Evolutionary conservation across 495 filamentous ascomycete genomes (phyloP).

Genomic region (Neurospora sp.): DNA sequence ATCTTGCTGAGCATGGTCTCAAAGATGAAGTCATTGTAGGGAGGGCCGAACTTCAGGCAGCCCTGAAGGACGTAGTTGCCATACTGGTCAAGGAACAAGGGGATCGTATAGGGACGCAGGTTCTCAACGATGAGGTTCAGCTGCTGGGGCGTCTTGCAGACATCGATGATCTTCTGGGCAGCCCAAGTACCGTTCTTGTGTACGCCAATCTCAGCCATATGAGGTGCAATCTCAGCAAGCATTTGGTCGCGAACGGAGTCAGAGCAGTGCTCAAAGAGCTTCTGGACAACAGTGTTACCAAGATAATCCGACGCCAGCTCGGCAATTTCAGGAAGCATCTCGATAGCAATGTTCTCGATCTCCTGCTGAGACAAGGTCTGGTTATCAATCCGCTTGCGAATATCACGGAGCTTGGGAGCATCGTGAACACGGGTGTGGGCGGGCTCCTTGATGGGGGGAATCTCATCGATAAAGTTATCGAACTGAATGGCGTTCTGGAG

Average conservation of each 20-base stretch:
- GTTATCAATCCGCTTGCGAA: slow-evolving; percentile 95
- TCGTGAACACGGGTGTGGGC: slow-evolving; percentile 87
- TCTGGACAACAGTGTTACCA: slow-evolving; percentile 98
- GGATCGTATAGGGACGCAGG: slow-evolving; percentile 74
- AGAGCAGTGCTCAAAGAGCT: slow-evolving; percentile 92
- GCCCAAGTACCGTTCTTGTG: slow-evolving; percentile 99
- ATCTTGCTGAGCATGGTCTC: slow-evolving; percentile 92
- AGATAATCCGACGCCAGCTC: slow-evolving; percentile 92
- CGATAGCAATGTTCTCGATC: slow-evolving; percentile 82
- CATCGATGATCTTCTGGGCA: slow-evolving; percentile 98
- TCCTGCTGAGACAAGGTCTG: slow-evolving; percentile 73
- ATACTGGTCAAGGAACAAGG: slow-evolving; percentile 92
- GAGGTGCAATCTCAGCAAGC: slow-evolving; percentile 77
- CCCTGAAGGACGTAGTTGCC: slow-evolving; percentile 98
- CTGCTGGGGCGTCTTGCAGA: slow-evolving; percentile 74
- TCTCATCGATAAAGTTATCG: slow-evolving; percentile 65
- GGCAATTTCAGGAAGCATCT: slow-evolving; percentile 93
- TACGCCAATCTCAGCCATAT: slow-evolving; percentile 90
- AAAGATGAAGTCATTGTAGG: slow-evolving; percentile 93
- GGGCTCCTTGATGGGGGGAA: slow-evolving; percentile 80
- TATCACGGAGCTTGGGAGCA: slow-evolving; percentile 89
- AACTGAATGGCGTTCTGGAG: slow-evolving; percentile 69
- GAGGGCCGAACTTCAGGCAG: slow-evolving; percentile 79
- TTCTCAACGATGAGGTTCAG: slow-evolving; percentile 76
- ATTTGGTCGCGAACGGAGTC: slow-evolving; percentile 84